Evolutionary conservation across 768 basidiomycete genomes (phyloP).

Genomic region (Macrolepiota dolichaula): DNA sequence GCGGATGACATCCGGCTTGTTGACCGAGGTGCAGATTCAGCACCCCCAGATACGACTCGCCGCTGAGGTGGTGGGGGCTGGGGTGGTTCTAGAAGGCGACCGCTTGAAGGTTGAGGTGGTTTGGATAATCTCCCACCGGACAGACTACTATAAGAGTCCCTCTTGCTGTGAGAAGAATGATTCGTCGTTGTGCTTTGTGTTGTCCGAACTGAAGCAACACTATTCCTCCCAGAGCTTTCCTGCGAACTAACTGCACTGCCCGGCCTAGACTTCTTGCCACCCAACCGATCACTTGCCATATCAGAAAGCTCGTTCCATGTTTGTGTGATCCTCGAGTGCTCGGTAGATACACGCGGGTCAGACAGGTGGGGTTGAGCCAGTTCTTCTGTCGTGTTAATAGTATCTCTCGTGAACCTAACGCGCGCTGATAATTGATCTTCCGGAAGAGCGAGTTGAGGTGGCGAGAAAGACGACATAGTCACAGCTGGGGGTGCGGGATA

Average conservation of each 20-base stretch:
- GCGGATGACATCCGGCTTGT: constrained; percentile 56
- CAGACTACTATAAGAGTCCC: constrained; percentile 24
- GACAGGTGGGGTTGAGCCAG: constrained; percentile 40
- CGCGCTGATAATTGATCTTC: constrained; percentile 67
- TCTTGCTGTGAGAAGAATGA: constrained; percentile 21
- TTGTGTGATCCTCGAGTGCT: constrained; percentile 67
- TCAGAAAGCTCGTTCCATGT: constrained; percentile 80
- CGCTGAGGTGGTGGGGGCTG: constrained; percentile 34
- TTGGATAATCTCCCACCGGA: constrained; percentile 25
- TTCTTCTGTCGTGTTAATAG: constrained; percentile 44
- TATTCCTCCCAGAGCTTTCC: constrained; percentile 55
- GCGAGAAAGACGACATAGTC: constrained; percentile 47
- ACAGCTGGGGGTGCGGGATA: constrained; percentile 62
- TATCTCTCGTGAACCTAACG: constrained; percentile 56
- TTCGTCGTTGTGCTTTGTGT: constrained; percentile 13
- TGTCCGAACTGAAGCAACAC: constrained; percentile 40
- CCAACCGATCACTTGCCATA: constrained; percentile 70
- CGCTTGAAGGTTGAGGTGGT: constrained; percentile 26
- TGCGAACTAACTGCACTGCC: constrained; percentile 61
- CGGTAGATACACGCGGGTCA: constrained; percentile 59
- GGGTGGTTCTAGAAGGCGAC: constrained; percentile 45
- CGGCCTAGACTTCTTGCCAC: constrained; percentile 61
- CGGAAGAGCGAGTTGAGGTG: constrained; percentile 40
- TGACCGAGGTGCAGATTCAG: constrained; percentile 38
- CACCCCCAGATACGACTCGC: constrained; percentile 48